Conservation (phyloP, 257 asterid genomes). For the Solanum neorickii region DNA sequence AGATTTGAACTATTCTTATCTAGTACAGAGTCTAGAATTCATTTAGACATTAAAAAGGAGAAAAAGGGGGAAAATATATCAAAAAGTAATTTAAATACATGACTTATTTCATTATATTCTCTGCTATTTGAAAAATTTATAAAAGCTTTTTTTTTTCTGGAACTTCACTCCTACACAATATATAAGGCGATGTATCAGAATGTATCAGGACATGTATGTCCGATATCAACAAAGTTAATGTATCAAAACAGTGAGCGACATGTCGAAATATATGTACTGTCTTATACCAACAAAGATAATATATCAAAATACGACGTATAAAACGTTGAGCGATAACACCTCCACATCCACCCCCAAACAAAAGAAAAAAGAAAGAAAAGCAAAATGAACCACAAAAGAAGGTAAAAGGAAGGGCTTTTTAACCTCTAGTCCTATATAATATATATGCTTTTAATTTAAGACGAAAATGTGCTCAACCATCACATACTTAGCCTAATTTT, state of each 20-base stretch:
- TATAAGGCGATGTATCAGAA: too few relatives aligned
- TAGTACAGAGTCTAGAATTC: background rate
- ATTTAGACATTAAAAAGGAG: background rate
- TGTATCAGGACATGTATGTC: fast-evolving
- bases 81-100: too few relatives aligned
- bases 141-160: fast-evolving
- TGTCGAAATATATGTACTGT: too few relatives aligned
- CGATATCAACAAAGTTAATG: too few relatives aligned
- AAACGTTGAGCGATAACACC: background rate
- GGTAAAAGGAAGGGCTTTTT: background rate
- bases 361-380: background rate
- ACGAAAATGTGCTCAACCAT: background rate
- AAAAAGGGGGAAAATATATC: fast-evolving
- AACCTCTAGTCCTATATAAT: background rate
- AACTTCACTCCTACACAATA: background rate
- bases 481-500: background rate
- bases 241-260: fast-evolving
- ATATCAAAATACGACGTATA: too few relatives aligned
- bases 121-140: background rate
- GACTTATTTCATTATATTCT: too few relatives aligned
- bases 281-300: too few relatives aligned
- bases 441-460: too few relatives aligned
- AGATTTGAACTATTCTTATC: background rate
- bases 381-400: background rate
- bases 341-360: background rate